Conservation (phyloP, 805 yeast species). For the Candida maris region DNA sequence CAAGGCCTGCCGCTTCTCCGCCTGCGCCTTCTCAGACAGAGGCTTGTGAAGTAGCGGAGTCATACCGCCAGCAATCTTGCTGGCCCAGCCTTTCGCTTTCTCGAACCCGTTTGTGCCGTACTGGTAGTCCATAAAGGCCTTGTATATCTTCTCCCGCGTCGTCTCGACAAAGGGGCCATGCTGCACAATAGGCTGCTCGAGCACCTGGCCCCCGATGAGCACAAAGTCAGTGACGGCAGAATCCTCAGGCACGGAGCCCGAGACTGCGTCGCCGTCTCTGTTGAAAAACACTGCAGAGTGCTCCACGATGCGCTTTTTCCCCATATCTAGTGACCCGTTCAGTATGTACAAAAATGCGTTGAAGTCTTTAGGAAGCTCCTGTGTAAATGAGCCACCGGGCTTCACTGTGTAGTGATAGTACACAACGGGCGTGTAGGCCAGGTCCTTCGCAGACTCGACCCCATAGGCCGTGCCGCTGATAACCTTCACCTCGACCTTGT, state of each 20-base stretch:
- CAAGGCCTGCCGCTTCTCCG: not conserved
- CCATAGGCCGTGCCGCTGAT: conserved; percentile 78
- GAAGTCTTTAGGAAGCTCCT: conserved; percentile 55
- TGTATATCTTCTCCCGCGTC: conserved; percentile 56
- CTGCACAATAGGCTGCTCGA: conserved; percentile 75
- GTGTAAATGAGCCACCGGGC: conserved; percentile 63
- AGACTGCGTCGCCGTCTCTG: conserved; percentile 60
- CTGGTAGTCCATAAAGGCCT: conserved; percentile 74
- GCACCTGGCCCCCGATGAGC: conserved; percentile 69
- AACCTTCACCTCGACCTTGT: conserved; percentile 62
- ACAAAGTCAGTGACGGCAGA: conserved; percentile 57
- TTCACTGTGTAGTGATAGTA: conserved; percentile 63
- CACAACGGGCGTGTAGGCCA: conserved; percentile 79
- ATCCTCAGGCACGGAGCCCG: conserved; percentile 47
- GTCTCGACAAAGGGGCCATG: conserved; percentile 91
- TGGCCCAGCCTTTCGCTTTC: conserved; percentile 56
- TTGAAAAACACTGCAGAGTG: conserved; percentile 61
- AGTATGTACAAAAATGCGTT: conserved; percentile 69
- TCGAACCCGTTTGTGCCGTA: conserved; percentile 66
- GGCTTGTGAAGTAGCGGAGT: conserved; percentile 24
- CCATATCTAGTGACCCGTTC: conserved; percentile 54
- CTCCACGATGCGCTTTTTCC: conserved; percentile 40
- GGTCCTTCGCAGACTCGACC: conserved; percentile 64
- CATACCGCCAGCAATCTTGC: conserved; percentile 37
- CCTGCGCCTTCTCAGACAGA: conserved; percentile 20